phyloP scores from a whole-genome alignment of 2,329 filamentous ascomycete genomes.

The Aspergillus hiratsukae region DNA sequence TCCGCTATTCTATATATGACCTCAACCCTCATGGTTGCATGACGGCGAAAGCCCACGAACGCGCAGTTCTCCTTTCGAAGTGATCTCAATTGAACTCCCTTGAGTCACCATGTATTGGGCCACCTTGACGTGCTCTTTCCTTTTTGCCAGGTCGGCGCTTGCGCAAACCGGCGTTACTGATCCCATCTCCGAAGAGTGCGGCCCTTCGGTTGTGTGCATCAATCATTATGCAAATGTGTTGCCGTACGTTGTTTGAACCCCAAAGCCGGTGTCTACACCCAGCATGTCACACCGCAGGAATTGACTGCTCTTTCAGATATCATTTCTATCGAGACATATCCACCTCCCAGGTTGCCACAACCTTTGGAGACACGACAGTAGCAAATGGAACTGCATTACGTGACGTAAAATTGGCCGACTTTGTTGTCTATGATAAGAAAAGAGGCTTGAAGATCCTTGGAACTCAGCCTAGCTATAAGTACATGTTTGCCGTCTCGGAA shows the following conservation, averaged over 20 bases:
- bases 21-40: neutral
- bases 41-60: neutral
- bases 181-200: constrained; percentile 28
- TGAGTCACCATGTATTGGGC: constrained; percentile 2
- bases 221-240: constrained; percentile 33
- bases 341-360: constrained; percentile 17
- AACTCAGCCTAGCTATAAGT: constrained; percentile 32
- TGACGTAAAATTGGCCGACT: constrained; percentile 31
- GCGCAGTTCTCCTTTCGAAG: neutral
- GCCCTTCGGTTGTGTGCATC: constrained; percentile 33
- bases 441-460: constrained; percentile 36
- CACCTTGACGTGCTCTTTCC: neutral
- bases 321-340: constrained; percentile 35
- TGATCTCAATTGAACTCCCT: neutral
- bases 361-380: constrained; percentile 30
- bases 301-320: constrained; percentile 28
- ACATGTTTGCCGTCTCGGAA: constrained; percentile 34
- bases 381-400: constrained; percentile 29
- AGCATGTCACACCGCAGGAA: neutral
- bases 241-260: constrained; percentile 12
- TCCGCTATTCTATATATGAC: neutral
- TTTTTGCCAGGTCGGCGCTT: constrained; percentile 8
- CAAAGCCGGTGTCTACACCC: neutral
- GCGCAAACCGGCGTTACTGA: constrained; percentile 24
- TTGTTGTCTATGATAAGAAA: constrained; percentile 37